Evolutionary conservation across 257 asterid species (phyloP).

Genomic region (Solanum bukasovii): DNA sequence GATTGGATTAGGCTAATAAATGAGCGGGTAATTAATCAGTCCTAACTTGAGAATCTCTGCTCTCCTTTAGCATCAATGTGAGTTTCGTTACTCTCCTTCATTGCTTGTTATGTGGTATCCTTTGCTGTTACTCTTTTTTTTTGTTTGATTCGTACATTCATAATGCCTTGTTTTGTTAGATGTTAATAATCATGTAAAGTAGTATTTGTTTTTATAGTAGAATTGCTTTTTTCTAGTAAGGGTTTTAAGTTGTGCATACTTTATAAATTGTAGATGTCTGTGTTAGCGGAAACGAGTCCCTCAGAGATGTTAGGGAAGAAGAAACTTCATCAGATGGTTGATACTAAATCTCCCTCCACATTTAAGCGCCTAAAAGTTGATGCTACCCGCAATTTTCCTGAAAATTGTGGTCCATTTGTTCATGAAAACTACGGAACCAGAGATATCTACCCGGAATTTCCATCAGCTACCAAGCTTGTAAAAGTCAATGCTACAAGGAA

Average conservation of each 20-base stretch:
- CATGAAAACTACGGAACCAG: background rate
- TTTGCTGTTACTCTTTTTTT: background rate
- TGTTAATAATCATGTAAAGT: background rate
- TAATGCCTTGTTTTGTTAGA: background rate
- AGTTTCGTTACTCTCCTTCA: background rate
- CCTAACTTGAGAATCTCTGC: background rate
- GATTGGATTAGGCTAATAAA: background rate
- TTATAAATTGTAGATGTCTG: background rate
- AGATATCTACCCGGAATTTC: background rate
- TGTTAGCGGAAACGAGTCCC: background rate
- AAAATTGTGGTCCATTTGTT: background rate
- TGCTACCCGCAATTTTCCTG: background rate
- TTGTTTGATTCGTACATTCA: background rate
- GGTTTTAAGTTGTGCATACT: background rate
- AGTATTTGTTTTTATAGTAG: background rate
- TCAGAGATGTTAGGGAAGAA: background rate
- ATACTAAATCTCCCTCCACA: background rate
- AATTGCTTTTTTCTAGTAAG: background rate
- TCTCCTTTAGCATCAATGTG: background rate
- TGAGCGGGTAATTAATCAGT: background rate
- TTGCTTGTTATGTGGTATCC: background rate
- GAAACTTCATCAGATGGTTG: background rate
- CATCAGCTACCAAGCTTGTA: constrained; percentile 5
- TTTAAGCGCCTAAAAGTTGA: background rate
- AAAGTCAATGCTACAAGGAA: background rate